A percentile compares a stretch with the other conserved stretches of the same genome.
Evolutionary conservation across 2,329 filamentous ascomycete species (phyloP).

Genomic region (Neonectria faginata): DNA sequence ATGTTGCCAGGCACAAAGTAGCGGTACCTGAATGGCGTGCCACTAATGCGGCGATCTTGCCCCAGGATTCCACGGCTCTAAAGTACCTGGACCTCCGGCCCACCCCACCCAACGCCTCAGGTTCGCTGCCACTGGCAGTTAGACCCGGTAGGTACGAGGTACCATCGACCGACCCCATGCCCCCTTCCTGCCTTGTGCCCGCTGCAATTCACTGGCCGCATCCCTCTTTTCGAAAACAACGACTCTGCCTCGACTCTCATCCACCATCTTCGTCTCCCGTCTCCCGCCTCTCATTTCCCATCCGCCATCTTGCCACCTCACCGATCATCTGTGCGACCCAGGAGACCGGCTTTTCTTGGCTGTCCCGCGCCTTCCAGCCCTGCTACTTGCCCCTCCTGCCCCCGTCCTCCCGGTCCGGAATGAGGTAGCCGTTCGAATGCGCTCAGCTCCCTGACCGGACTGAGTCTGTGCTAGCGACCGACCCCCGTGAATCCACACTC

Average conservation of each 20-base stretch:
- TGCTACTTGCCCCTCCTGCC: slow-evolving; percentile 8
- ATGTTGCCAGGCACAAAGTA: slow-evolving; percentile 8
- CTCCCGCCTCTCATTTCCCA: slow-evolving; percentile 38
- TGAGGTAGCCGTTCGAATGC: slow-evolving; percentile 67
- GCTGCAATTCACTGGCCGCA: slow-evolving; percentile 26
- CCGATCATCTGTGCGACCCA: slow-evolving; percentile 33
- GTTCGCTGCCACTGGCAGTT: slow-evolving; percentile 13
- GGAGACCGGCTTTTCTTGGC: slow-evolving; percentile 27
- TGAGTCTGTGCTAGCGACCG: slow-evolving; percentile 57
- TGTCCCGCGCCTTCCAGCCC: slow-evolving; percentile 13
- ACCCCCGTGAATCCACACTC: slow-evolving; percentile 42
- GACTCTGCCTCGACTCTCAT: slow-evolving; percentile 45
- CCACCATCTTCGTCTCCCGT: slow-evolving; percentile 24
- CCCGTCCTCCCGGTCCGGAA: slow-evolving; percentile 56
- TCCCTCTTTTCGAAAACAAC: slow-evolving; percentile 39
- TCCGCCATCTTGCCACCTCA: slow-evolving; percentile 21
- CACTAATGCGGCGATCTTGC: slow-evolving; percentile 9
- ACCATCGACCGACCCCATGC: slow-evolving; percentile 25
- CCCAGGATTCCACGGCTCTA: neutral
- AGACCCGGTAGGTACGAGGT: slow-evolving; percentile 19
- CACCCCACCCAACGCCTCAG: slow-evolving; percentile 13
- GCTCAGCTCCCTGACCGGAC: slow-evolving; percentile 72
- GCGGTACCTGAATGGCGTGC: slow-evolving; percentile 13
- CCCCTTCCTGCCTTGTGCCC: slow-evolving; percentile 21
- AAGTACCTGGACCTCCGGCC: slow-evolving; percentile 22